Conservation (phyloP, 148 eudicot species). For the Diospyros kaki region DNA sequence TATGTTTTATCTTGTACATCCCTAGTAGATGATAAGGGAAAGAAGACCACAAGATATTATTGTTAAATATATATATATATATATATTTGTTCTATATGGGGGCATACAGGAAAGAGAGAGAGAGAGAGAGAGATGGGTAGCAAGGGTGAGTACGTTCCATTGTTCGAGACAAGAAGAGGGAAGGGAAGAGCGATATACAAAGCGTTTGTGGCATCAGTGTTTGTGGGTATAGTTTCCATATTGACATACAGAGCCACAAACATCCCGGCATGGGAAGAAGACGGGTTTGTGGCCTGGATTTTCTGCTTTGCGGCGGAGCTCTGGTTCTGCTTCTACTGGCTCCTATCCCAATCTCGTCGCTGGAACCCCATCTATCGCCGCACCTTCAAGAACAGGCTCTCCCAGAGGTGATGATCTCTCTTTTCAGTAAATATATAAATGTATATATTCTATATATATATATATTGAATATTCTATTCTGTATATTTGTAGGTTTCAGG, state of each 20-base stretch:
- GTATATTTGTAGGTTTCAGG: too few relatives aligned
- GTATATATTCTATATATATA: too few relatives aligned
- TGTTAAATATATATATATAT: too few relatives aligned
- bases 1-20: too few relatives aligned
- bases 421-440: not conserved
- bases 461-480: too few relatives aligned
- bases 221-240: constrained; percentile 19
- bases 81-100: too few relatives aligned
- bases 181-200: constrained; percentile 16
- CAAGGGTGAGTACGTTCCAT: not conserved
- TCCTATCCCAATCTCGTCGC: constrained; percentile 27
- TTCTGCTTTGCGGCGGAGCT: constrained; percentile 24
- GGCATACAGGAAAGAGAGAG: not conserved
- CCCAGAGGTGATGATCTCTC: constrained; percentile 17
- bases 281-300: constrained; percentile 23
- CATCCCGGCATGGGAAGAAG: constrained; percentile 17
- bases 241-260: constrained; percentile 22
- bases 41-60: too few relatives aligned
- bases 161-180: not conserved
- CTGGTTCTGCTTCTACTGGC: constrained; percentile 33
- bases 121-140: not conserved
- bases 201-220: constrained; percentile 11
- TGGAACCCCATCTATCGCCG: constrained; percentile 24
- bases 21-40: too few relatives aligned
- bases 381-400: constrained; percentile 36